Evolutionary conservation across 768 basidiomycete genomes (phyloP), one percentile per base, ranked within the genome.

Genomic region (Ramaria sp.): DNA sequence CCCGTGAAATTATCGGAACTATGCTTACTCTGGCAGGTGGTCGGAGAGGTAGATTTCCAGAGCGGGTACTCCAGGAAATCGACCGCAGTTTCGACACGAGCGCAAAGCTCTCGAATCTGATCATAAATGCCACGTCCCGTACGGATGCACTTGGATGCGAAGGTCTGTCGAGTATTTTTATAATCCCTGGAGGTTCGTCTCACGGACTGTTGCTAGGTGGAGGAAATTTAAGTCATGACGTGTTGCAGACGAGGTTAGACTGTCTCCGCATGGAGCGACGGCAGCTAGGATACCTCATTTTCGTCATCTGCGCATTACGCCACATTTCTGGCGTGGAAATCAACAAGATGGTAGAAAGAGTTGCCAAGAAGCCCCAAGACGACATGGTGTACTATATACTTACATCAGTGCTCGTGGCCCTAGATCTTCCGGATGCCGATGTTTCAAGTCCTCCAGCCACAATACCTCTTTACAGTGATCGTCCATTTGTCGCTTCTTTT

Each of bases 261-360:
- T 87, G 84, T 0, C 71, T 93, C 48, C 79, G 77, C 62, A 82
- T 82, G 51, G 88, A 92, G 62, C 75, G 88, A 58, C 77, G 85
- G 10, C 72, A 74, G 48, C 75, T 92, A 3, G 79, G 81, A 18
- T 73, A 74, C n/a, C 72, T 78, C 13, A 73, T 88, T 34, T 80
- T 76, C 64, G 70, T 78, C 24, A 69, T 90, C 52, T 75, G 81
- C 18, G 77, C 82, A 27, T 68, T 83, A 43, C 86, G 84, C 0
- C 75, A 75, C 60, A 66, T 89, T 39, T 70, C 75, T 1, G 70
- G 79, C 0, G 68, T 66, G 54, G 88, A 91, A 59, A 65, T 90
- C 24, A 78, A 78, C 60, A 67, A 67, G 41, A 67, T 85, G 25
- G 69, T 87, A n/a, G 80, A 87, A 48, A 88, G 89, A 83, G 72